Evolutionary conservation across 768 basidiomycete species (phyloP), one percentile per base, ranked within the genome.

Genomic region (Clathrus columnatus): DNA sequence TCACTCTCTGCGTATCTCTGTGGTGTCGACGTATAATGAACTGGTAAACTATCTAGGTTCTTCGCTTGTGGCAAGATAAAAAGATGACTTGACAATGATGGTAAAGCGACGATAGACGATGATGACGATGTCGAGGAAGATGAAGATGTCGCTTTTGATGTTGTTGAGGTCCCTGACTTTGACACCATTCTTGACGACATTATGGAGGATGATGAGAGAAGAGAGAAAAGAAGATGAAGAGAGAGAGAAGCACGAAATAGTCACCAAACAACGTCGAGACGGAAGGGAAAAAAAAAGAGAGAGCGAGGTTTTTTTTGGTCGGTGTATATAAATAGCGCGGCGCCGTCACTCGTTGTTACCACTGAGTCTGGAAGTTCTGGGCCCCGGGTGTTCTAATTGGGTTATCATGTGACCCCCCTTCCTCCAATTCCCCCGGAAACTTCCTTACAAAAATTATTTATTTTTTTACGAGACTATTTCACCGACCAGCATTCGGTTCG

Each of bases 1-100:
- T 57, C 56, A 43, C 56, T 57, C 56, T 57, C 56, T 27, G 50
- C 50, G 27, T 43, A 28, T 26, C 56, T 36, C 50, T 57, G 56
- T 16, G 56, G 41, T 7, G 56, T 51, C 42, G 46, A 48, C 4
- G 50, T 18, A 2, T 49, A 50, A 30, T 57, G 49, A 23, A 57
- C 36, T n/a, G 50, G 50, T 23, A 57, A 23, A 20, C 42, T 45
- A 17, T 27, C 56, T 26, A 57, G 20, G 43, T 57, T 21, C 36
- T 51, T 51, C 6, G 56, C 56, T 27, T 50, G 50, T 17, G 56
- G 50, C 6, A 57, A 42, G 24, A 10, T 46, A 42, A 28, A 57
- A 17, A 57, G 50, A 0, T 51, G 42, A 21, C 24, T 45, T 28
- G 56, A 57, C 50, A 57, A 28, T 24, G 50, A 51, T 8, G 56